Conservation (phyloP, 139 green algal species). For the Coelastrella sp. region DNA sequence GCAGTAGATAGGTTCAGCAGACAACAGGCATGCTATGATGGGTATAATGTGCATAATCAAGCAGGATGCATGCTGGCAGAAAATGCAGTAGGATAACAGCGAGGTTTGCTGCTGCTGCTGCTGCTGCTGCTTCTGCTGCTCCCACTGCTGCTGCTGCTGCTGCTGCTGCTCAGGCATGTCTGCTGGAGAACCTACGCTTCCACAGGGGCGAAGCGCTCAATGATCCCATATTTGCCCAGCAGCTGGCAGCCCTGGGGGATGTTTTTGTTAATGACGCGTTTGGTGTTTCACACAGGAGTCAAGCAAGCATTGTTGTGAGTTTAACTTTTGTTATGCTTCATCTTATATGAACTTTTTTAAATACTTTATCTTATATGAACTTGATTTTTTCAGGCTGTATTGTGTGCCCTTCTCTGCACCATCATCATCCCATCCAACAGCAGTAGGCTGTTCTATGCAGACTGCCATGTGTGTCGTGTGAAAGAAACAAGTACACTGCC, state of each 20-base stretch:
- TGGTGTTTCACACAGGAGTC: slow-evolving; percentile 64
- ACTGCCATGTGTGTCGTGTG: no score
- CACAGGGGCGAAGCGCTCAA: slow-evolving; percentile 60
- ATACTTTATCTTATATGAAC: no score
- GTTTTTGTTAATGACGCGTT: slow-evolving; percentile 75
- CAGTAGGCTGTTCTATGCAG: background rate
- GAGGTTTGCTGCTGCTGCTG: background rate
- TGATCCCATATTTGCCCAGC: slow-evolving; percentile 48
- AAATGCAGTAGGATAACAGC: no score
- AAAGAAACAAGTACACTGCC: no score
- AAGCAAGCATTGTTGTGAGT: slow-evolving; percentile 66
- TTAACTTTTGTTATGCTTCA: no score
- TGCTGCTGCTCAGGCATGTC: slow-evolving; percentile 32
- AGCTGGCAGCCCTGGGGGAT: slow-evolving; percentile 62
- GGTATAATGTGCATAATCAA: no score
- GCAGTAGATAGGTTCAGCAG: no score
- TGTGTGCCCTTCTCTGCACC: background rate
- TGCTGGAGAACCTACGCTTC: slow-evolving; percentile 75
- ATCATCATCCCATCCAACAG: background rate
- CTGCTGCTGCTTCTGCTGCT: background rate
- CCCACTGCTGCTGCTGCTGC: background rate
- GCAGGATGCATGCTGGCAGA: no score
- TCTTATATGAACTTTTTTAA: no score
- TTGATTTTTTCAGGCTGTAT: background rate
- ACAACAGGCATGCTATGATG: no score